Conservation (phyloP, 2,329 filamentous ascomycete genomes). For the Botrytis elliptica region DNA sequence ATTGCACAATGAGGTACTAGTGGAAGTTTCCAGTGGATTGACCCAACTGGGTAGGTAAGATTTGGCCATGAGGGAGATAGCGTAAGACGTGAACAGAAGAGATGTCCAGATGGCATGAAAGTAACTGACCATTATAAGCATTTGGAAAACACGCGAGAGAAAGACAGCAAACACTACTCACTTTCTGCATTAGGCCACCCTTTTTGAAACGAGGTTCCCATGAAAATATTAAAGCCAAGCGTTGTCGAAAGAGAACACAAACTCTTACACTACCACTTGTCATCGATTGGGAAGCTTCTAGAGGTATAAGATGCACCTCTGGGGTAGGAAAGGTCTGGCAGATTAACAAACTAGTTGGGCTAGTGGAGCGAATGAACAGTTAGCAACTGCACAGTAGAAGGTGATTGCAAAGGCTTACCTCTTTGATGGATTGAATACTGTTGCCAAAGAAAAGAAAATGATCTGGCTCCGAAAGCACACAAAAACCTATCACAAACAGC, state of each 20-base stretch:
- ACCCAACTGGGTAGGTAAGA: background rate
- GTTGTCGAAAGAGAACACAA: background rate
- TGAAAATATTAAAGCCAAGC: background rate
- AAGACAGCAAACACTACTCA: background rate
- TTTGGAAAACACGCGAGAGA: background rate
- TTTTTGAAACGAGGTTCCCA: rapidly evolving
- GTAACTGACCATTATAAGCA: background rate
- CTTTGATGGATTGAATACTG: background rate
- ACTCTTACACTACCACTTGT: background rate
- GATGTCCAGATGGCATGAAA: background rate
- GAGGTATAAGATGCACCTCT: background rate
- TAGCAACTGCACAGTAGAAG: background rate
- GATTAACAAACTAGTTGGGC: background rate
- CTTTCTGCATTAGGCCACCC: background rate
- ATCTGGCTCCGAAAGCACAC: background rate
- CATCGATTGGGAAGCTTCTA: background rate
- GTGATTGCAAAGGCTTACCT: background rate
- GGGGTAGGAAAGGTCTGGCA: background rate
- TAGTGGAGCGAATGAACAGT: background rate
- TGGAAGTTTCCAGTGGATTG: background rate
- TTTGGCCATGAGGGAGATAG: background rate
- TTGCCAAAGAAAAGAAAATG: background rate
- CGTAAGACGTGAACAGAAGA: background rate
- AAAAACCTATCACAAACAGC: background rate
- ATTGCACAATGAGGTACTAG: background rate